Evolutionary conservation across 225 moss, liverwort and hornwort genomes (phyloP).

Genomic region (Asterella californica): DNA sequence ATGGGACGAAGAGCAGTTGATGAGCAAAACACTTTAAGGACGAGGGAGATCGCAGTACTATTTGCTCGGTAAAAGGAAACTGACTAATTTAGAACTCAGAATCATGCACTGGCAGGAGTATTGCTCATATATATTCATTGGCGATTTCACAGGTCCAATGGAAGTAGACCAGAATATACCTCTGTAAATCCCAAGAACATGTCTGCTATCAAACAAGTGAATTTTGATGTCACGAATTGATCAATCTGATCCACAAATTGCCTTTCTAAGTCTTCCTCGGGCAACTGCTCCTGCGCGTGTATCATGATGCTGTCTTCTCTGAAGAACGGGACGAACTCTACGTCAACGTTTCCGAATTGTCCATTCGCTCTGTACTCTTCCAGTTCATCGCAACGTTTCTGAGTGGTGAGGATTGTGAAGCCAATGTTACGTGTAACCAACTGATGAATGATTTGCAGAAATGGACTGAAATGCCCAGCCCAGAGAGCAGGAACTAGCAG

Average conservation of each 20-base stretch:
- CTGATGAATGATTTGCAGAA: background rate
- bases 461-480: background rate
- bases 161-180: background rate
- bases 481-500: background rate
- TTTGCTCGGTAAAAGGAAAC: too few relatives aligned
- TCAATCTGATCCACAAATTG: background rate
- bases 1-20: too few relatives aligned
- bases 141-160: too few relatives aligned
- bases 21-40: too few relatives aligned
- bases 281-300: background rate
- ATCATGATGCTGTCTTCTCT: background rate
- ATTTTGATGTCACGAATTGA: background rate
- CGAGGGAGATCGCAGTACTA: too few relatives aligned
- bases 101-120: too few relatives aligned
- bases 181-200: constrained; percentile 1
- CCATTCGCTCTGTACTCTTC: background rate
- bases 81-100: too few relatives aligned
- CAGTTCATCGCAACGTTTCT: background rate
- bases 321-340: background rate
- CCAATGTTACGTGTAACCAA: background rate
- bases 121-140: too few relatives aligned
- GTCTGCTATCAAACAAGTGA: background rate
- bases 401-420: background rate
- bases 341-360: background rate
- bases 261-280: background rate